A percentile compares a stretch with the other conserved stretches of the same genome.
Conservation (phyloP, 108 stramenopile species). For the Cylindrotheca closterium region DNA sequence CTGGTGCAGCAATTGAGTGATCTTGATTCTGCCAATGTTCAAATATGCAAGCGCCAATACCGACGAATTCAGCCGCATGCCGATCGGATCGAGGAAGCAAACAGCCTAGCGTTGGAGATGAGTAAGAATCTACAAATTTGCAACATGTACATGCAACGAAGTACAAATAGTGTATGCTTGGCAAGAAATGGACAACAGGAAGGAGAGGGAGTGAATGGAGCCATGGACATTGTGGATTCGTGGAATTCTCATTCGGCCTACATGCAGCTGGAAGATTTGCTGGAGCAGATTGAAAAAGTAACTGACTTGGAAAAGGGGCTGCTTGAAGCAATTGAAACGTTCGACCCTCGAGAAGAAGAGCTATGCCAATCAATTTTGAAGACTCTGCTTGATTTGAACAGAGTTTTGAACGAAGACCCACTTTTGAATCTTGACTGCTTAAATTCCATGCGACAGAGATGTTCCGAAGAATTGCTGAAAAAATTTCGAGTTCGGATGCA, state of each 20-base stretch:
- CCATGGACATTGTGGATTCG: conserved; percentile 11
- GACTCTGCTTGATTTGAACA: not conserved
- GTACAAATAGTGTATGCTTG: conserved; percentile 7
- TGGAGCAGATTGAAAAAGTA: conserved; percentile 12
- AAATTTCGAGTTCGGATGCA: conserved; percentile 17
- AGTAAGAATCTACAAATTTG: conserved; percentile 36
- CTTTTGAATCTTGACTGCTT: conserved; percentile 18
- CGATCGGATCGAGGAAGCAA: conserved; percentile 24
- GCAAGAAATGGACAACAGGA: conserved; percentile 16
- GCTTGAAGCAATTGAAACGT: conserved; percentile 17
- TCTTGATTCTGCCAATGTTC: conserved; percentile 28
- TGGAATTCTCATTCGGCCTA: conserved; percentile 28
- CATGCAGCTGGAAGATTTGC: conserved; percentile 11
- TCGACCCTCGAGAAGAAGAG: conserved; percentile 8
- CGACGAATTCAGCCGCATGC: conserved; percentile 35
- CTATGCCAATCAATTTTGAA: conserved; percentile 19
- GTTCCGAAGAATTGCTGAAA: conserved; percentile 1
- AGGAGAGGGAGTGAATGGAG: conserved; percentile 26
- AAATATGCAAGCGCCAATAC: conserved; percentile 24
- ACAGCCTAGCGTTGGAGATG: conserved; percentile 30
- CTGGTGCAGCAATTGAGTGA: conserved; percentile 34
- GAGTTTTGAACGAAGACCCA: not conserved
- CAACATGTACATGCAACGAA: conserved; percentile 33
- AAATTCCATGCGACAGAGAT: conserved; percentile 18
- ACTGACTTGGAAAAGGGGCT: conserved; percentile 23